Evolutionary conservation across 352 stramenopile species (phyloP).

Genomic region (Halophytophthora batemanensis): DNA sequence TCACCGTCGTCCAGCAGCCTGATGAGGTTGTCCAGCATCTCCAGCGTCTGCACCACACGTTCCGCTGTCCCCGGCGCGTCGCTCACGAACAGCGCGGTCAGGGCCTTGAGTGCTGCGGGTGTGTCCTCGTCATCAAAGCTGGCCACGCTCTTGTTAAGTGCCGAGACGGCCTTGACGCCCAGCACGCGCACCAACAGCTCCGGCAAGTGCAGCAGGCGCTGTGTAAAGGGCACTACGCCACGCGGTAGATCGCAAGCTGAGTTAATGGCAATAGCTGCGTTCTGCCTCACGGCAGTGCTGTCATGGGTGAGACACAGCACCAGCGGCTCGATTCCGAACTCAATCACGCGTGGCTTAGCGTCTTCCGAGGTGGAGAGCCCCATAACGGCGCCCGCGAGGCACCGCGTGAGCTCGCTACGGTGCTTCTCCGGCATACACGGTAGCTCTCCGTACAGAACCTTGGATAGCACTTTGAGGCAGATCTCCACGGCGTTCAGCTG

Average conservation of each 20-base stretch:
- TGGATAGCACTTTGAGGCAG: conserved; percentile 46
- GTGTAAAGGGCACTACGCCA: conserved; percentile 39
- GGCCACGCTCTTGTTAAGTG: conserved; percentile 38
- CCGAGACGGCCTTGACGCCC: conserved; percentile 41
- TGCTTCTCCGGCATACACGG: conserved; percentile 20
- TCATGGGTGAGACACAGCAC: conserved; percentile 52
- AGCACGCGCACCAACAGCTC: conserved; percentile 54
- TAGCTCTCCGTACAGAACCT: conserved; percentile 45
- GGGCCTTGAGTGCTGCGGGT: conserved; percentile 33
- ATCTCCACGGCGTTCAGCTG: conserved; percentile 45
- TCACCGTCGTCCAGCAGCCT: conserved; percentile 23
- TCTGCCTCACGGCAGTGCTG: conserved; percentile 33
- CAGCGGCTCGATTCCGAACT: conserved; percentile 68
- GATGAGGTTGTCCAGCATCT: conserved; percentile 44
- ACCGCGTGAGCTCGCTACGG: conserved; percentile 49
- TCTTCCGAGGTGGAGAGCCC: conserved; percentile 61
- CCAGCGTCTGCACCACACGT: conserved; percentile 51
- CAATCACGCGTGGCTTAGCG: conserved; percentile 64
- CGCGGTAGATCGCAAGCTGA: conserved; percentile 58
- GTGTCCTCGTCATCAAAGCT: conserved; percentile 45
- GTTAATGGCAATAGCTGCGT: conserved; percentile 58
- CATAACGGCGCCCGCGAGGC: conserved; percentile 59
- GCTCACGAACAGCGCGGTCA: conserved; percentile 27
- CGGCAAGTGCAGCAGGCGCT: conserved; percentile 33
- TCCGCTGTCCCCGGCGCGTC: conserved; percentile 15